Conservation (phyloP, 768 basidiomycete genomes). For the Postia placenta region DNA sequence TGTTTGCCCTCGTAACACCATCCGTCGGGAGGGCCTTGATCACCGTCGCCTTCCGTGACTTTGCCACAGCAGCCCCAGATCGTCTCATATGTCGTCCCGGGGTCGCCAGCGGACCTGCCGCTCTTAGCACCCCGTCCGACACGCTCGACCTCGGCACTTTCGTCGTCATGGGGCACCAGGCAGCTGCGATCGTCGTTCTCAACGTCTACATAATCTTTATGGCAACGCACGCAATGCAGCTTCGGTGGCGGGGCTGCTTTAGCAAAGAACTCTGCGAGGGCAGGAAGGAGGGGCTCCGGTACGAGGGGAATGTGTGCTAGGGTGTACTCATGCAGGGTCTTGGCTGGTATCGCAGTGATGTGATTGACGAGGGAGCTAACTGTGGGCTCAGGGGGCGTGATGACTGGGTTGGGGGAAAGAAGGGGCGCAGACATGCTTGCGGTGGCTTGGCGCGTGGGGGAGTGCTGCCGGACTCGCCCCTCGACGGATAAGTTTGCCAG, state of each 20-base stretch:
- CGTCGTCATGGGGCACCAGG: conserved; percentile 71
- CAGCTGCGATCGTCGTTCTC: conserved; percentile 73
- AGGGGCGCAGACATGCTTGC: conserved; percentile 27
- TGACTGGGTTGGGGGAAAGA: conserved; percentile 20
- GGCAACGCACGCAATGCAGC: conserved; percentile 73
- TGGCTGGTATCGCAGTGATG: conserved; percentile 56
- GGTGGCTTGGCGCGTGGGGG: conserved; percentile 19
- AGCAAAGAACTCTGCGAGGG: conserved; percentile 54
- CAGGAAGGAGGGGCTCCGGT: conserved; percentile 34
- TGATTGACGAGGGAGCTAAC: conserved; percentile 38
- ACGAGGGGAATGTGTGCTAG: conserved; percentile 41
- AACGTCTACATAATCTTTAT: conserved; percentile 60
- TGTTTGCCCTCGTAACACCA: conserved; percentile 86
- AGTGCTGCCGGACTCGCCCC: conserved; percentile 27
- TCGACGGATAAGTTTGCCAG: conserved; percentile 21
- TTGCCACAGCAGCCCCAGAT: conserved; percentile 71
- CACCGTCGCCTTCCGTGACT: conserved; percentile 69
- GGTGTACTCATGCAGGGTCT: conserved; percentile 58
- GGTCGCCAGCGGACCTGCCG: conserved; percentile 14
- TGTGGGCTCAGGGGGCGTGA: conserved; percentile 28
- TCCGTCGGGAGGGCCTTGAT: conserved; percentile 79
- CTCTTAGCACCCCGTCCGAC: conserved; percentile 31
- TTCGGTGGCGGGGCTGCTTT: conserved; percentile 58
- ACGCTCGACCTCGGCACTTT: conserved; percentile 69
- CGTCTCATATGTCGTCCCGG: conserved; percentile 40